These are phyloP conservation scores for Cylindrotheca fusiformis DNA, from an alignment of 108 stramenopile species.

Conservation along the genomic window DNA sequence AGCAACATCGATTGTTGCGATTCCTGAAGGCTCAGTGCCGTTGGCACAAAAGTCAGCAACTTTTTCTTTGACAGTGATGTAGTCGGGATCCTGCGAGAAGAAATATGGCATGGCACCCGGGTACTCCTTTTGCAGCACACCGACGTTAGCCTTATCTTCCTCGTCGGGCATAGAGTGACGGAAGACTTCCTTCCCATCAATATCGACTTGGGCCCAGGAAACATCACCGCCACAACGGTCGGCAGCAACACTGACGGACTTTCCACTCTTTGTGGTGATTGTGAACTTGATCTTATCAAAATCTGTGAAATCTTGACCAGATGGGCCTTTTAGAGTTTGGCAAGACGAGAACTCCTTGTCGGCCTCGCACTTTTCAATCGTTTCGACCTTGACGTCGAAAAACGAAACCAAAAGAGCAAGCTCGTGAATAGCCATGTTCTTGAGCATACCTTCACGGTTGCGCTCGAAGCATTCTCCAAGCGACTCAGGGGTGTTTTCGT, in stretches of 20 bases:
- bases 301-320: constrained; percentile 83
- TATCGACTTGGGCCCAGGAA: constrained; percentile 75
- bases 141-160: constrained; percentile 83
- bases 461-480: constrained; percentile 92
- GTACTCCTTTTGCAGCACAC: constrained; percentile 72
- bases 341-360: constrained; percentile 83
- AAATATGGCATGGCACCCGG: constrained; percentile 95
- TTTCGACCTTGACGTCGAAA: constrained; percentile 85
- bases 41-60: constrained; percentile 70
- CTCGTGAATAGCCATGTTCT: constrained; percentile 96
- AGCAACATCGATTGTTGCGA: constrained; percentile 91
- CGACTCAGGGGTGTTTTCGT: constrained; percentile 75
- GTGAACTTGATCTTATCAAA: constrained; percentile 95
- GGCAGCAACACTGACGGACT: constrained; percentile 80
- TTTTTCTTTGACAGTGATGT: constrained; percentile 92
- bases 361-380: constrained; percentile 76
- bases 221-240: constrained; percentile 90
- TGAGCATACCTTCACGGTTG: constrained; percentile 92
- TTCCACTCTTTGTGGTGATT: constrained; percentile 90
- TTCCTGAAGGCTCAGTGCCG: constrained; percentile 73
- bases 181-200: constrained; percentile 78
- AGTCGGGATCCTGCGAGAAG: constrained; percentile 93
- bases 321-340: constrained; percentile 83
- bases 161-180: constrained; percentile 90
- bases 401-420: constrained; percentile 84